Conservation (phyloP, 1,284 basidiomycete genomes). For the Mycosarcoma maydis region DNA sequence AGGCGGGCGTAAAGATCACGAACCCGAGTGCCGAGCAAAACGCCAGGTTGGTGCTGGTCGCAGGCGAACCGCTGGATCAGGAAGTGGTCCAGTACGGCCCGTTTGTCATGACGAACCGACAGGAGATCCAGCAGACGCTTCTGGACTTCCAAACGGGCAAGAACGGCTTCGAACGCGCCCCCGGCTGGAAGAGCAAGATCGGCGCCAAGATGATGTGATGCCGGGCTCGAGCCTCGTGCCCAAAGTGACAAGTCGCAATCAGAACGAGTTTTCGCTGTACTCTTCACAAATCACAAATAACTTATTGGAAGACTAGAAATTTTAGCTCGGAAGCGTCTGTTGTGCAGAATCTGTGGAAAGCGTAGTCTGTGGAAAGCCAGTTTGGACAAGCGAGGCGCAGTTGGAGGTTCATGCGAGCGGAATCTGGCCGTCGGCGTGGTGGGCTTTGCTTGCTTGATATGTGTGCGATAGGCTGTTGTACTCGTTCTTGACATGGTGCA, state of each 20-base stretch:
- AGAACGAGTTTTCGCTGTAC: no score
- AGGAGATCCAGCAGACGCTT: conserved; percentile 84
- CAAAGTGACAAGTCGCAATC: no score
- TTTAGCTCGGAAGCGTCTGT: no score
- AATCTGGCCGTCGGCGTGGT: no score
- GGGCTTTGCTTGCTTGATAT: no score
- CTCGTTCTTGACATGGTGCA: conserved; percentile 2
- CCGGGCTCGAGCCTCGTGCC: no score
- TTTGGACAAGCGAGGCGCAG: no score
- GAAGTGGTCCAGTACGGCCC: conserved; percentile 83
- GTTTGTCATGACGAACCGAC: conserved; percentile 79
- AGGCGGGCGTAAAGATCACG: conserved; percentile 75
- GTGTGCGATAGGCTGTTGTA: conserved; percentile 6
- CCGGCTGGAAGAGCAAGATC: conserved; percentile 86
- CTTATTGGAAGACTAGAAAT: no score
- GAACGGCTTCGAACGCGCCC: conserved; percentile 92
- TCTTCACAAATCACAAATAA: no score
- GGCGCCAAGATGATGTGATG: conserved; percentile 41
- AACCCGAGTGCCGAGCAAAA: conserved; percentile 56
- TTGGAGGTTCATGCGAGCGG: no score
- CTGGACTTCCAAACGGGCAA: conserved; percentile 80
- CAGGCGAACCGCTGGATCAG: conserved; percentile 90
- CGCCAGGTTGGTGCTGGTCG: conserved; percentile 70
- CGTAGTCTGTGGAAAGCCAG: no score
- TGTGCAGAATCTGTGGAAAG: no score